Evolutionary conservation across 129 eudicot species (phyloP).

Genomic region (Rutidosis leptorrhynchoides): DNA sequence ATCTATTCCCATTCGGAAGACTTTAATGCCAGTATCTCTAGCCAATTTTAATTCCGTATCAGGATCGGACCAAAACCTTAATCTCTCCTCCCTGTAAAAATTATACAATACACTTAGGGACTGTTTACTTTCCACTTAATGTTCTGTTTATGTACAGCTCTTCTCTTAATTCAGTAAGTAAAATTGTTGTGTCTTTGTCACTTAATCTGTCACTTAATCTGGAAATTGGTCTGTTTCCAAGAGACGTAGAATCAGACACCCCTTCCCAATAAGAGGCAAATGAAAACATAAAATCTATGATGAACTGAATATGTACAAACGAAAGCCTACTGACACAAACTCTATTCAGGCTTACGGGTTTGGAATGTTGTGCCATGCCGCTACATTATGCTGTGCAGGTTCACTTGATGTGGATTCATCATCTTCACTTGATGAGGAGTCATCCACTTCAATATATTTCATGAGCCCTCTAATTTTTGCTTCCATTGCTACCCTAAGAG

Average conservation of each 20-base stretch:
- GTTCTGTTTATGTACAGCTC: too few species aligned
- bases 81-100: conserved; percentile 88
- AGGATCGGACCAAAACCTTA: conserved; percentile 99
- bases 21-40: conserved; percentile 77
- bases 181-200: too few species aligned
- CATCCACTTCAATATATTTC: conserved; percentile 45
- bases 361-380: conserved; percentile 99
- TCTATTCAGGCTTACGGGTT: conserved; percentile 70
- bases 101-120: not conserved
- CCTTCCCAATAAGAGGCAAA: too few species aligned
- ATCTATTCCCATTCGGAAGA: conserved; percentile 95
- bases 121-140: too few species aligned
- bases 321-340: not conserved
- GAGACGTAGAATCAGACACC: too few species aligned
- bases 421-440: conserved; percentile 26
- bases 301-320: not conserved
- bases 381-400: conserved; percentile 68
- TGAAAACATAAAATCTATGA: too few species aligned
- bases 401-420: conserved; percentile 50
- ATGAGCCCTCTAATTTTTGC: conserved; percentile 83
- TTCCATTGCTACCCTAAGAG: conserved; percentile 76
- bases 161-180: too few species aligned
- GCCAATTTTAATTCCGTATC: conserved; percentile 90
- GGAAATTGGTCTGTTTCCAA: too few species aligned
- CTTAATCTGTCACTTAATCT: too few species aligned